These are phyloP conservation scores for Brettanomyces custersianus DNA, from an alignment of 805 yeast species.

Conservation along the genomic window DNA sequence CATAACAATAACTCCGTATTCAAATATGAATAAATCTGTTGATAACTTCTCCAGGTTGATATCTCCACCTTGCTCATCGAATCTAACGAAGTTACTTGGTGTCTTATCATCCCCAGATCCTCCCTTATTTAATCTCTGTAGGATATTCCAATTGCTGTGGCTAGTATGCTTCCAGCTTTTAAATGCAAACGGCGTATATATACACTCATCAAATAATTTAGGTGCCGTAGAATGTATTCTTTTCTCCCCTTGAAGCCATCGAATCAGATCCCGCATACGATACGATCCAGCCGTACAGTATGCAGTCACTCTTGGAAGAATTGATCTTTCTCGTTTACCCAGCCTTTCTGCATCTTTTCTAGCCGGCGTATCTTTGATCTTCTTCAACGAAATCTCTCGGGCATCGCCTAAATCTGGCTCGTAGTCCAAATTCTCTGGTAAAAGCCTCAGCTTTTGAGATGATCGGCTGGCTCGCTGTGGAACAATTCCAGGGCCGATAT, in stretches of 20 bases:
- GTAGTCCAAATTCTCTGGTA: conserved; percentile 49
- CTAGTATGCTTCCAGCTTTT: conserved; percentile 60
- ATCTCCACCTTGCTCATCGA: conserved; percentile 94
- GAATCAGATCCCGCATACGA: conserved; percentile 73
- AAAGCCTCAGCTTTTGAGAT: conserved; percentile 59
- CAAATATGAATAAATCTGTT: conserved; percentile 81
- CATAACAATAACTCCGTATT: conserved; percentile 92
- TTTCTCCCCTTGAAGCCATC: conserved; percentile 79
- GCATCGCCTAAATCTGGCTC: conserved; percentile 8
- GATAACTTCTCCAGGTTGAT: conserved; percentile 73
- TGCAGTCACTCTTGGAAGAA: conserved; percentile 90
- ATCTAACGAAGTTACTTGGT: conserved; percentile 36
- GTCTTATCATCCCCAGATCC: conserved; percentile 4
- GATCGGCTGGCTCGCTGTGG: conserved; percentile 71
- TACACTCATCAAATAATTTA: conserved; percentile 85
- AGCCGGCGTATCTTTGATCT: conserved; percentile 82
- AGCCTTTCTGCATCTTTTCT: conserved; percentile 88
- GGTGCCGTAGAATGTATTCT: conserved; percentile 72
- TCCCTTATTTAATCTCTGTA: background rate
- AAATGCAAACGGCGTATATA: conserved; percentile 83
- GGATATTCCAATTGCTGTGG: conserved; percentile 1
- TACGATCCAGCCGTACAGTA: conserved; percentile 94
- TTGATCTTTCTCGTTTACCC: conserved; percentile 76
- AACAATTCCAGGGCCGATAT: conserved; percentile 42
- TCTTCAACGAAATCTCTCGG: conserved; percentile 51